These are phyloP conservation scores for Dictyostelium gargantuum DNA, from an alignment of 208 protist species.

Conservation along the genomic window DNA sequence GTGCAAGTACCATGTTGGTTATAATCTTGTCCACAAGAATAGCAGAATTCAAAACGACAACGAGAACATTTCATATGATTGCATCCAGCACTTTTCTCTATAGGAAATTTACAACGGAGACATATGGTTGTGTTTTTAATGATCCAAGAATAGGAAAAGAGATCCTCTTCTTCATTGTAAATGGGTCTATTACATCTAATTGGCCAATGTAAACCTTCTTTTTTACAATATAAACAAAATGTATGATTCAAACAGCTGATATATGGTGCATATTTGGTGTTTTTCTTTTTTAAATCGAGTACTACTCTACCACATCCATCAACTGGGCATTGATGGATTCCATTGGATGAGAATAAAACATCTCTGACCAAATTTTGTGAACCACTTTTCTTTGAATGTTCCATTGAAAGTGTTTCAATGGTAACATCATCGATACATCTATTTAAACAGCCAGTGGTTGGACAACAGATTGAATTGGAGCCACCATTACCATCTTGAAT, in stretches of 20 bases:
- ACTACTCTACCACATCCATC: neutral
- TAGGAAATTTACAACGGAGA: neutral
- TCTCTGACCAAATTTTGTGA: neutral
- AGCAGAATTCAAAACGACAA: neutral
- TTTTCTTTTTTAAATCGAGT: neutral
- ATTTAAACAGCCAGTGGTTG: neutral
- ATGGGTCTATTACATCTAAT: neutral
- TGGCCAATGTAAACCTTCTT: neutral
- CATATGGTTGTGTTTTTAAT: conserved; percentile 30
- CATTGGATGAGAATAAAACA: neutral
- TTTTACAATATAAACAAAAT: neutral
- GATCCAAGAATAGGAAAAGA: conserved; percentile 17
- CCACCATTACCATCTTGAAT: conserved; percentile 10
- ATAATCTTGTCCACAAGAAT: neutral
- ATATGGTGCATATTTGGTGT: neutral
- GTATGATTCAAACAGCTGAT: neutral
- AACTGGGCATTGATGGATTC: neutral
- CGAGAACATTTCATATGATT: conserved; percentile 67
- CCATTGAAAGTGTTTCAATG: neutral
- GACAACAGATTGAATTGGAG: neutral
- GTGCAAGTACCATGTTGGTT: neutral
- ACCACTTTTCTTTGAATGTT: neutral
- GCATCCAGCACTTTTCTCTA: conserved; percentile 62
- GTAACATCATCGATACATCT: conserved; percentile 4
- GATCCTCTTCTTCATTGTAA: neutral